Evolutionary conservation across 805 yeast species (phyloP).

Genomic region (Starmerella cellae): DNA sequence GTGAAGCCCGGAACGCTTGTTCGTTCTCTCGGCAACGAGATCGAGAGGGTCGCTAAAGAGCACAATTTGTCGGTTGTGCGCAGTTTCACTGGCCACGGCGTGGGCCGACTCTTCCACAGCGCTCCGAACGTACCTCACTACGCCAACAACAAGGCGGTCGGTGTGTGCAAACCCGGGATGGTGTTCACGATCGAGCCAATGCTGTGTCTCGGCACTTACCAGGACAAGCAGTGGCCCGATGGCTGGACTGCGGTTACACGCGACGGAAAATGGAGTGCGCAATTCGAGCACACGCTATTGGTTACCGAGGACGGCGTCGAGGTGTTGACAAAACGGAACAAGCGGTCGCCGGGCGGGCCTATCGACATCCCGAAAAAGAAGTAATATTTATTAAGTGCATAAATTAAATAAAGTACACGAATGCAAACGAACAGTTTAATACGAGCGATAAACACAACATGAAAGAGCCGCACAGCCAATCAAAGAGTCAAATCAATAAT

Average conservation of each 20-base stretch:
- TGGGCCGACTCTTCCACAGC: slow-evolving; percentile 73
- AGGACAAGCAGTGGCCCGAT: slow-evolving; percentile 88
- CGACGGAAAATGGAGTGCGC: slow-evolving; percentile 85
- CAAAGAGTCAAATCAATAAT: no score
- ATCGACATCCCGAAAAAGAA: slow-evolving; percentile 19
- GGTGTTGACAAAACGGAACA: slow-evolving; percentile 69
- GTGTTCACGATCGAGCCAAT: slow-evolving; percentile 96
- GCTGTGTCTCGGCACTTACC: slow-evolving; percentile 74
- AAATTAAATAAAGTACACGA: no score
- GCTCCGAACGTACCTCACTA: slow-evolving; percentile 91
- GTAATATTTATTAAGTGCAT: background rate
- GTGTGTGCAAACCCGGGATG: slow-evolving; percentile 91
- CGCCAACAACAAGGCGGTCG: slow-evolving; percentile 83
- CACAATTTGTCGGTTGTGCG: slow-evolving; percentile 78
- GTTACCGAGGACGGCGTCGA: slow-evolving; percentile 92
- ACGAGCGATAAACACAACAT: no score
- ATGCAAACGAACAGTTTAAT: no score
- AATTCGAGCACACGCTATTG: slow-evolving; percentile 79
- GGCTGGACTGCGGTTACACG: slow-evolving; percentile 90
- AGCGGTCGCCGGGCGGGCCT: slow-evolving; percentile 82
- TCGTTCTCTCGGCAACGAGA: slow-evolving; percentile 73
- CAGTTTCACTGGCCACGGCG: slow-evolving; percentile 90
- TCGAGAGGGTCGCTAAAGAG: slow-evolving; percentile 71
- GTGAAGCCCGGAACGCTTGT: slow-evolving; percentile 89
- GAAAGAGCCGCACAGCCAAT: no score